Percentiles rank a stretch among this genome's conserved stretches.
These are phyloP conservation scores for Penicillium turbatum DNA, from an alignment of 495 filamentous ascomycete genomes.

Conservation along the genomic window DNA sequence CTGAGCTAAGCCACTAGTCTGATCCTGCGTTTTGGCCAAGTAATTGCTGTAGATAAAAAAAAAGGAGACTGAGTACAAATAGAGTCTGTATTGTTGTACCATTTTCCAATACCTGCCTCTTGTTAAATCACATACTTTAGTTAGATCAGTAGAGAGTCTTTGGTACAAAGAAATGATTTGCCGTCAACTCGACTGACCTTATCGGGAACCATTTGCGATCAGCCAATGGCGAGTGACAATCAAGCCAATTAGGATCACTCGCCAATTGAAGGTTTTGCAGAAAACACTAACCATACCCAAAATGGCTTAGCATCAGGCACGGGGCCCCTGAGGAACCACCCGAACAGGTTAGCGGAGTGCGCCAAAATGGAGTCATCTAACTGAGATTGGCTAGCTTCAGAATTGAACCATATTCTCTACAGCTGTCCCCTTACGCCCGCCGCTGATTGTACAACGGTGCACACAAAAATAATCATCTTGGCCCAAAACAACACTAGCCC, in stretches of 20 bases:
- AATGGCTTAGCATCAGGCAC: slow-evolving; percentile 14
- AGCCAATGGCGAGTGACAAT: neutral
- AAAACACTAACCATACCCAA: neutral
- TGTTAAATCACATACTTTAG: neutral
- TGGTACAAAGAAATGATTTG: no score
- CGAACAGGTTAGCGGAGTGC: neutral
- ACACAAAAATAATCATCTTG: slow-evolving; percentile 7
- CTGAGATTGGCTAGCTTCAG: slow-evolving; percentile 4
- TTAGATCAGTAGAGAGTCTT: neutral
- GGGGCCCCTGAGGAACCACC: slow-evolving; percentile 9
- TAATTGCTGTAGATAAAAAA: neutral
- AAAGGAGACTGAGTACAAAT: neutral
- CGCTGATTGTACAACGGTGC: neutral
- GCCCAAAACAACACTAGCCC: slow-evolving; percentile 12
- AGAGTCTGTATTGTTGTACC: no score
- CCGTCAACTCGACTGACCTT: neutral
- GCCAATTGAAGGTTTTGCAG: neutral
- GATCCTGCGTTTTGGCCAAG: neutral
- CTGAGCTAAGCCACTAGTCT: neutral
- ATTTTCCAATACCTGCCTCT: no score
- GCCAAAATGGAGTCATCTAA: slow-evolving; percentile 3
- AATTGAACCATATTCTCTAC: slow-evolving; percentile 13
- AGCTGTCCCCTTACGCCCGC: slow-evolving; percentile 19
- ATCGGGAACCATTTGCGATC: neutral
- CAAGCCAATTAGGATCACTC: neutral